These are phyloP conservation scores for Coemansia furcata DNA, from an alignment of 192 early-diverging fungal genomes.

Conservation along the genomic window DNA sequence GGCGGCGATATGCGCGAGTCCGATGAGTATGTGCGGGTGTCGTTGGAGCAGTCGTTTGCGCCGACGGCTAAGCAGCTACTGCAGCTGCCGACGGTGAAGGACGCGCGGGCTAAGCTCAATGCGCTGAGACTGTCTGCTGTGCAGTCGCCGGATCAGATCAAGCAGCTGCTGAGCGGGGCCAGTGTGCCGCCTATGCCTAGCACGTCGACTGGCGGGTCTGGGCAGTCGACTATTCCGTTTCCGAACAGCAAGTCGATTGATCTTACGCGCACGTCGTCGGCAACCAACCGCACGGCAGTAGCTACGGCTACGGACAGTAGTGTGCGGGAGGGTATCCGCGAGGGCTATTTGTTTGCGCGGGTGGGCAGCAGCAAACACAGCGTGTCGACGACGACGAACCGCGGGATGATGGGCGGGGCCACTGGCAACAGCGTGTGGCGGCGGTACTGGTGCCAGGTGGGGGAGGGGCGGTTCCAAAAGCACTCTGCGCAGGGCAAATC, in stretches of 20 bases:
- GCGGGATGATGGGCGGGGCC: constrained; percentile 20
- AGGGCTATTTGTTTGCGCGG: constrained; percentile 44
- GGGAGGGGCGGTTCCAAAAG: constrained; percentile 33
- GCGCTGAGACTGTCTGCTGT: constrained; percentile 33
- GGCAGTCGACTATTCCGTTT: constrained; percentile 1
- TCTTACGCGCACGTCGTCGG: constrained; percentile 10
- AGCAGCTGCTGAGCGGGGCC: constrained; percentile 7
- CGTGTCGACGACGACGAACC: constrained; percentile 8
- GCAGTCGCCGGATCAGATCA: constrained; percentile 14
- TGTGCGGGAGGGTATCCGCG: constrained; percentile 23
- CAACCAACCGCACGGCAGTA: neutral
- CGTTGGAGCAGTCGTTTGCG: constrained; percentile 25
- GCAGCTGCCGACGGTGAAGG: neutral
- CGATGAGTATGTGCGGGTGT: constrained; percentile 44
- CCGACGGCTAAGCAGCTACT: constrained; percentile 6
- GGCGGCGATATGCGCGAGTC: constrained; percentile 5
- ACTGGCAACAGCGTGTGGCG: constrained; percentile 29
- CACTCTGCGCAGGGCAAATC: constrained; percentile 11
- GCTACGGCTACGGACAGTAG: neutral
- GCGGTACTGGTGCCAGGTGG: constrained; percentile 48
- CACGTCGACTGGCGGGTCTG: neutral
- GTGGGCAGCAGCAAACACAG: constrained; percentile 5
- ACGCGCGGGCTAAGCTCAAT: constrained; percentile 8
- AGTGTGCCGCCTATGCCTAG: neutral
- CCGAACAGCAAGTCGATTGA: constrained; percentile 14